Evolutionary conservation across 192 early-diverging fungal species (phyloP).

Genomic region (Coemansia sp.): DNA sequence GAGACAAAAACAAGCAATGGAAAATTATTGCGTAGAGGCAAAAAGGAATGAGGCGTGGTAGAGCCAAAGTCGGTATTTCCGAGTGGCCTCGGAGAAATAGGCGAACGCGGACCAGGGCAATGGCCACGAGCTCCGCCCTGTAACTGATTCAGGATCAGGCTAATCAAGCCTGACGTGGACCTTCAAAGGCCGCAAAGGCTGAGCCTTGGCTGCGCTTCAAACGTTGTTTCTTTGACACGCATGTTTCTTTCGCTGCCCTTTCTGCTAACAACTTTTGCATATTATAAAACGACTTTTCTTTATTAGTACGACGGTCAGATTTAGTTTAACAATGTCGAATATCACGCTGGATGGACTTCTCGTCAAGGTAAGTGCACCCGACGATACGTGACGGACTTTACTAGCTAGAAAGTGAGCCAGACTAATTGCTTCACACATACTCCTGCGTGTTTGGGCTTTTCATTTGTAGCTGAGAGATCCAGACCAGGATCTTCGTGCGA

Average conservation of each 20-base stretch:
- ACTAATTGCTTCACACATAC: not conserved
- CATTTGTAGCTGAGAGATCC: slow-evolving; percentile 27
- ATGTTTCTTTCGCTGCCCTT: not conserved
- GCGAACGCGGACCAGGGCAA: not conserved
- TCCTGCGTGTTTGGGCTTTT: not conserved
- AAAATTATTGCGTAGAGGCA: not conserved
- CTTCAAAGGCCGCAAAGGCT: not conserved
- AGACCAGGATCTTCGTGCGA: slow-evolving; percentile 45
- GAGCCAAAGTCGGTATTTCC: not conserved
- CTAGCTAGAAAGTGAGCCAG: not conserved
- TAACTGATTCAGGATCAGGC: not conserved
- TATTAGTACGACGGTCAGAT: not conserved
- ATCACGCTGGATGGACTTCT: not conserved
- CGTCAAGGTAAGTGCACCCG: not conserved
- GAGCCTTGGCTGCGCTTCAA: too few relatives aligned
- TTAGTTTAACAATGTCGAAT: not conserved
- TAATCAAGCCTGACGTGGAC: not conserved
- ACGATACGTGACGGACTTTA: not conserved
- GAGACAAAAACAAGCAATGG: not conserved
- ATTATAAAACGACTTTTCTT: not conserved
- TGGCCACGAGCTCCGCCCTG: not conserved
- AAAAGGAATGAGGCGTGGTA: not conserved
- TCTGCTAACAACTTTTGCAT: not conserved
- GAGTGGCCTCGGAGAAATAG: not conserved
- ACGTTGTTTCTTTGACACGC: not conserved